Evolutionary conservation across 768 basidiomycete species (phyloP).

Genomic region (Botryobasidium botryosum): DNA sequence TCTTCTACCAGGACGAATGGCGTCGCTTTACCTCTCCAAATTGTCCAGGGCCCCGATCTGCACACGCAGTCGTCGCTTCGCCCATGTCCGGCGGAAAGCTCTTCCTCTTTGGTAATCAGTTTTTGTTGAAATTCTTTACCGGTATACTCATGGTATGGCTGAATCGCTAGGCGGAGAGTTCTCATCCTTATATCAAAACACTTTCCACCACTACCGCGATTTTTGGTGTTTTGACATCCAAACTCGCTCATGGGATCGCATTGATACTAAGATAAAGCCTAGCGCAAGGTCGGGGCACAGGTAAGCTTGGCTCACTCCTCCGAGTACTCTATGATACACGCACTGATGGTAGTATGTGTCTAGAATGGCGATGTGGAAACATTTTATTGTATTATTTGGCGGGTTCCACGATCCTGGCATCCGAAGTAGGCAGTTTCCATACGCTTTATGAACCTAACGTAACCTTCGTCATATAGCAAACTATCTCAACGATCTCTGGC

Average conservation of each 20-base stretch:
- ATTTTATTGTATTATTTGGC: conserved; percentile 71
- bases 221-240: conserved; percentile 69
- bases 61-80: conserved; percentile 63
- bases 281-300: conserved; percentile 72
- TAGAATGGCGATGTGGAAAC: conserved; percentile 84
- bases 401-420: conserved; percentile 82
- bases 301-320: conserved; percentile 21
- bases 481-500: conserved; percentile 71
- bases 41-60: conserved; percentile 75
- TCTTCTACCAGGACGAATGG: conserved; percentile 61
- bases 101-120: conserved; percentile 49
- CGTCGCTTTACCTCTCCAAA: conserved; percentile 66
- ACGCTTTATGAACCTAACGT: too few relatives aligned
- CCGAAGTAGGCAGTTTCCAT: conserved; percentile 35
- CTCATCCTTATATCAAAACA: conserved; percentile 64
- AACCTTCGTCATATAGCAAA: too few relatives aligned
- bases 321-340: neutral
- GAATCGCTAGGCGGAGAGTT: conserved; percentile 56
- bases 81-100: conserved; percentile 73
- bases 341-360: neutral
- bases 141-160: neutral
- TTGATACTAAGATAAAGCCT: conserved; percentile 70
- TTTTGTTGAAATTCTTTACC: neutral
- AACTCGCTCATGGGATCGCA: conserved; percentile 70
- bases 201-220: conserved; percentile 78